Base-by-base conservation (phyloP, 139 green algal genomes). In the Micractinium conductrix region DNA sequence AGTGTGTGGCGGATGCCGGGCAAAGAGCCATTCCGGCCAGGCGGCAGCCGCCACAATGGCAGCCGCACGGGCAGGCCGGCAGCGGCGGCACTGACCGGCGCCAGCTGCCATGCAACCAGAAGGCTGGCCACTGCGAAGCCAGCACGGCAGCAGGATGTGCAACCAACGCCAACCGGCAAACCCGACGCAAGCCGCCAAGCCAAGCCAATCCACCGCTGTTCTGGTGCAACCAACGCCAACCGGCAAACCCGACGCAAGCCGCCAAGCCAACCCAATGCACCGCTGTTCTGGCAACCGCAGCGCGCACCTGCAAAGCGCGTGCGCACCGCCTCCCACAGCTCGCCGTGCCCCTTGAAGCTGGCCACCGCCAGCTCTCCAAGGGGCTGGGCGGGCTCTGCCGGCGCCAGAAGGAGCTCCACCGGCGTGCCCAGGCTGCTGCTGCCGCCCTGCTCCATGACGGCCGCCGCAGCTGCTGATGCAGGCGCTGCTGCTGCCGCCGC, bases 251-350 rank as follows among this genome's bases (percentile, higher is more conserved):
- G n/a, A n/a, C n/a, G n/a, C n/a, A n/a, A n/a, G n/a, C n/a, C n/a
- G n/a, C 63, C 6, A 26, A 19, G 28, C n/a, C 5, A 30, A 35
- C 28, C n/a, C 6, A 55, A 30, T 40, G 44, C 71, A 43, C 38
- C n/a, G n/a, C n/a, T n/a, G n/a, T n/a, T n/a, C n/a, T n/a, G n/a
- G 67, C 67, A 76, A 10, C 40, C 70, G 12, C 35, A 22, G 70
- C 40, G 33, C 76, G 28, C 58, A 82, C 76, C 76, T 22, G 55
- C n/a, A 40, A 74, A 75, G 78, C 40, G 62, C 7, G 62, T 60
- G 16, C 42, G 60, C 40, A 83, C 22, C 62, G 62, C 78, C 62
- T 75, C 78, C 78, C 62, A 60, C 40, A 83, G 78, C 43, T 83
- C 62, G 1, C 17, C 43, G 4, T 74, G 62, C 38, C 62, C 60